phyloP scores from a whole-genome alignment of 768 basidiomycete species.

The Psilocybe azurescens region DNA sequence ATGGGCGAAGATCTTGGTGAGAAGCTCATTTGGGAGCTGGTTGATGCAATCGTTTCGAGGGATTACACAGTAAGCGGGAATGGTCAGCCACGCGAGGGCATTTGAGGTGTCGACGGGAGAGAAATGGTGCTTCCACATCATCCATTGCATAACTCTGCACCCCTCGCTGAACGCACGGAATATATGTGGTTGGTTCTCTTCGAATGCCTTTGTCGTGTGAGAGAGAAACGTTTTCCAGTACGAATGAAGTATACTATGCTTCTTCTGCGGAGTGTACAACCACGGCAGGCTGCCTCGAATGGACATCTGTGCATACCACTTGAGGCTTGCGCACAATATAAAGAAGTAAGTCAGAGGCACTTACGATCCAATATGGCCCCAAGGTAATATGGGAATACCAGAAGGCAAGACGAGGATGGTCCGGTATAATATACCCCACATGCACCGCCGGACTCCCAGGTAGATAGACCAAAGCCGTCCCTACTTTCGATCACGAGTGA shows the following conservation, averaged over 20 bases:
- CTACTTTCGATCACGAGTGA: constrained; percentile 3
- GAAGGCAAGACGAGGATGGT: neutral
- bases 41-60: constrained; percentile 12
- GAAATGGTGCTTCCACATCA: constrained; percentile 16
- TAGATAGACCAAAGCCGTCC: neutral
- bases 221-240: neutral
- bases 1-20: constrained; percentile 16
- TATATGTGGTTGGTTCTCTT: neutral
- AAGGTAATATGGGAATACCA: neutral
- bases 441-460: neutral
- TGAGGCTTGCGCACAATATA: neutral
- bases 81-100: constrained; percentile 14
- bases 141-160: neutral
- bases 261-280: neutral
- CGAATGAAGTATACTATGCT: neutral
- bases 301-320: neutral
- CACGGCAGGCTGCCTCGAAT: neutral
- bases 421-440: neutral
- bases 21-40: constrained; percentile 14
- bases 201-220: neutral
- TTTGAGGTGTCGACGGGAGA: constrained; percentile 19
- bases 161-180: neutral
- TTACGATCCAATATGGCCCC: neutral
- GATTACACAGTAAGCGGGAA: constrained; percentile 9
- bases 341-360: neutral